Percentiles rank a stretch among this genome's conserved stretches.
These are phyloP conservation scores for Mytilinidion resinicola DNA, from an alignment of 495 filamentous ascomycete species.

Conservation along the genomic window DNA sequence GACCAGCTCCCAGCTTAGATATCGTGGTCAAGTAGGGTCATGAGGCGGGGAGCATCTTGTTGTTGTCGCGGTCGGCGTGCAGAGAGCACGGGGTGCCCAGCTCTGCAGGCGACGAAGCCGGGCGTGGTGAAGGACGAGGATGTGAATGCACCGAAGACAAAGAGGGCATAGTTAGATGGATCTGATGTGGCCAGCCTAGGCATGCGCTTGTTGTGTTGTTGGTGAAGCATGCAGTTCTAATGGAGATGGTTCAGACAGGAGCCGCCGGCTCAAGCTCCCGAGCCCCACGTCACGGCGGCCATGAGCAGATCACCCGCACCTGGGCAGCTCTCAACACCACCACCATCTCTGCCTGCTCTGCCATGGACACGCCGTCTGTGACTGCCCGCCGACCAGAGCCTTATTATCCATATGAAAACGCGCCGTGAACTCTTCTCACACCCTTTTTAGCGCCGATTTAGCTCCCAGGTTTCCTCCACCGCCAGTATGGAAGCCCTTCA, in stretches of 20 bases:
- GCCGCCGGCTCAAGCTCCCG: neutral
- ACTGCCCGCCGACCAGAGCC: neutral
- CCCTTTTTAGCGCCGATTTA: slow-evolving; percentile 1
- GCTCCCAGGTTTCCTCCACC: neutral
- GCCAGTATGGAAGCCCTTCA: slow-evolving; percentile 58
- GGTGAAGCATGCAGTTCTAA: no score
- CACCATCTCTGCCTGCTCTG: neutral
- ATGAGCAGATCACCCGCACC: neutral
- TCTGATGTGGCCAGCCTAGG: no score
- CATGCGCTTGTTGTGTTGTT: no score
- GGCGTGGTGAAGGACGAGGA: no score
- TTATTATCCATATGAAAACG: neutral
- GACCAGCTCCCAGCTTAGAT: no score
- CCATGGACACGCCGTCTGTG: neutral
- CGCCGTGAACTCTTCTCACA: neutral
- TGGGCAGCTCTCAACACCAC: neutral
- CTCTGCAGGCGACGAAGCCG: slow-evolving; percentile 1
- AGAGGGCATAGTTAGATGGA: no score
- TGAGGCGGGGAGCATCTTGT: neutral
- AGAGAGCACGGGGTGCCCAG: slow-evolving; percentile 4
- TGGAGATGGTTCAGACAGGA: no score
- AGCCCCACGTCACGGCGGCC: neutral
- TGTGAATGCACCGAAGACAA: no score
- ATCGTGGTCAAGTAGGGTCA: no score
- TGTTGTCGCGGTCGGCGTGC: neutral